A percentile compares a stretch with the other conserved stretches of the same genome.
Conservation (phyloP, 192 early-diverging fungal species). For the Kappamyces sp. region DNA sequence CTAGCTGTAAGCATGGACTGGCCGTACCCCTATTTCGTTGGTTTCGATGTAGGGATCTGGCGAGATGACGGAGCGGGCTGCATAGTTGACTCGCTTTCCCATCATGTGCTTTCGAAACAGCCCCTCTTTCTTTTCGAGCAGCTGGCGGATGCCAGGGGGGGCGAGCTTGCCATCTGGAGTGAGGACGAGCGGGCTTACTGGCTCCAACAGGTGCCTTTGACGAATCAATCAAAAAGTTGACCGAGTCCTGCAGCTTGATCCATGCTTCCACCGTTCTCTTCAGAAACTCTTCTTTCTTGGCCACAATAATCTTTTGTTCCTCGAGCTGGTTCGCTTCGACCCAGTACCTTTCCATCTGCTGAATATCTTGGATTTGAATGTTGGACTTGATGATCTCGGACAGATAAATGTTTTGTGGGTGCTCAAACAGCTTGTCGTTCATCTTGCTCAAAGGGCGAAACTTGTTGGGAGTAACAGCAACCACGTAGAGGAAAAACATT, state of each 20-base stretch:
- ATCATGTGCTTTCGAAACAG: constrained; percentile 99
- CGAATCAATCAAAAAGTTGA: constrained; percentile 91
- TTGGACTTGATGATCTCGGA: constrained; percentile 78
- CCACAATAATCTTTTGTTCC: constrained; percentile 18
- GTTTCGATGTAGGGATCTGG: constrained; percentile 98
- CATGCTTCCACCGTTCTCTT: constrained; percentile 47
- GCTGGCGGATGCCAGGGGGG: constrained; percentile 89
- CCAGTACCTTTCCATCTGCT: constrained; percentile 15
- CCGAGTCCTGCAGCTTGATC: constrained; percentile 81
- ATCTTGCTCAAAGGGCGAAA: constrained; percentile 92
- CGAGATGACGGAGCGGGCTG: constrained; percentile 94
- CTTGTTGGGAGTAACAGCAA: constrained; percentile 86
- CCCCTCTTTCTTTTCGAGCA: constrained; percentile 99
- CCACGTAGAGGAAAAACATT: constrained; percentile 91
- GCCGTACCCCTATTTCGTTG: constrained; percentile 75
- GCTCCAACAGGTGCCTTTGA: constrained; percentile 69
- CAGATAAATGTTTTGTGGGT: constrained; percentile 91
- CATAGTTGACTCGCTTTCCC: constrained; percentile 99
- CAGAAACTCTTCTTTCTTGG: constrained; percentile 24
- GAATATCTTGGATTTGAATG: constrained; percentile 49
- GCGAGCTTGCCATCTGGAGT: constrained; percentile 55
- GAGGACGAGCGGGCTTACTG: constrained; percentile 10
- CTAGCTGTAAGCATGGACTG: neutral
- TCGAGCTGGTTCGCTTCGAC: constrained; percentile 10
- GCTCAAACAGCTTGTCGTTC: constrained; percentile 83